Evolutionary conservation across 2,329 filamentous ascomycete genomes (phyloP), one percentile per base, ranked within the genome.

Genomic region (Diaporthe capsici): DNA sequence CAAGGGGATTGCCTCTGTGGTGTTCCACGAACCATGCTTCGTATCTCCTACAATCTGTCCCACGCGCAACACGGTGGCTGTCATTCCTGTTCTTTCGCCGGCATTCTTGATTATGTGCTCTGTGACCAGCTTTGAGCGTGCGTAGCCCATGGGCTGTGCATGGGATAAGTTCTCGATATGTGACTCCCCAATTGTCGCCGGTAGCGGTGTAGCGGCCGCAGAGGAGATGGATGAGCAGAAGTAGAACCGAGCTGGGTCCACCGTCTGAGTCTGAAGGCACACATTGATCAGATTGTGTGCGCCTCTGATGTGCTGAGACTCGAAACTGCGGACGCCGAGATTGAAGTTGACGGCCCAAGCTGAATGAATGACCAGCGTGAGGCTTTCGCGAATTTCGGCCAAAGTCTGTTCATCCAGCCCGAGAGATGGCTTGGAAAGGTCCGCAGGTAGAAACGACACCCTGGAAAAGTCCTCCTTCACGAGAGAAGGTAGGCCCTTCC

Each of bases 1-100:
- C 63, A 89, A 80, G 0, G 88, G 87, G 8, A 88, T 86, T 3
- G 85, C 87, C 75, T 90, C 88, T 1, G 83, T 87, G 4, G 83
- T 79, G 71, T 89, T 90, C 88, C 88, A 89, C 4, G 86, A 79
- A 0, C 88, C 88, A 42, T 83, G 79, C 9, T 79, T 76, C 0
- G 84, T 86, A 74, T 89, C 88, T 3, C 87, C 87, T 25, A 87
- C 83, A 34, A 90, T 85, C 76, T 90, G 88, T 0, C 87, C 84
- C 9, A 84, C 78, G 1, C 87, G 81, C 4, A 88, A 77, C 0
- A 87, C 84, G 0, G 81, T 78, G 0, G 85, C 83, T 2, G 80
- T 74, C 34, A 85, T 81, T 0, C 81, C 81, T 0, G 82, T 83
- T 17, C 77, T 79, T 8, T 75, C 77, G 7, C 80, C 81, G 10